phyloP scores from a whole-genome alignment of 2,329 filamentous ascomycete species.

The Clonostachys chloroleuca region DNA sequence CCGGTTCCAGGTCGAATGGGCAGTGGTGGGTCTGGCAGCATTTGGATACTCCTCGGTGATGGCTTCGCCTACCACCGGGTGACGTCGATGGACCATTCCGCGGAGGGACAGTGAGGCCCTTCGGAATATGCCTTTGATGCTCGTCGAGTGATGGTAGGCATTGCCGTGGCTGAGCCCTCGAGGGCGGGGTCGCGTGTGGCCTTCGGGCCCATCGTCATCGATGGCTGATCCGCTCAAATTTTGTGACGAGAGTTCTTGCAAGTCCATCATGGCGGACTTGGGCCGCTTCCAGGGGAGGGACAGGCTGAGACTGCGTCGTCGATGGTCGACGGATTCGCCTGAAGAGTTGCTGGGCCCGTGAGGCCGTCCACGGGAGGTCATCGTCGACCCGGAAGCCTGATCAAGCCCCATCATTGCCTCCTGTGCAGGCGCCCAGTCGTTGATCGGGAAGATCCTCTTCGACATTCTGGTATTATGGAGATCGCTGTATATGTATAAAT shows the following conservation, averaged over 20 bases:
- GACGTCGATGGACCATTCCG: constrained; percentile 44
- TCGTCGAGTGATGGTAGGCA: constrained; percentile 15
- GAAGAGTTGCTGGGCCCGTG: too few species aligned
- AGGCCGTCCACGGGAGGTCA: too few species aligned
- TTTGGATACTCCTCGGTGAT: constrained; percentile 15
- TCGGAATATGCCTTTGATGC: constrained; percentile 47
- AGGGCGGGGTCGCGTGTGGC: constrained; percentile 9
- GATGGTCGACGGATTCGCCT: not conserved
- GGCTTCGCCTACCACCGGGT: constrained; percentile 28
- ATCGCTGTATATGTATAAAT: too few species aligned
- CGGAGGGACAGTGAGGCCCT: constrained; percentile 51
- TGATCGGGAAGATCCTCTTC: too few species aligned
- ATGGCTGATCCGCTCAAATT: constrained; percentile 15
- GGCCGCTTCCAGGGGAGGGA: constrained; percentile 44
- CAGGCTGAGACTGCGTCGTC: constrained; percentile 39
- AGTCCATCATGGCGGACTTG: constrained; percentile 30
- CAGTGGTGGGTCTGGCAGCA: constrained; percentile 33
- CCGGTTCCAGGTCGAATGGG: constrained; percentile 37
- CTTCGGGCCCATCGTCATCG: constrained; percentile 19
- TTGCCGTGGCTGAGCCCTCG: constrained; percentile 14
- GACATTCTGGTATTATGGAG: too few species aligned
- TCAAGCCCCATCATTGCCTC: too few species aligned
- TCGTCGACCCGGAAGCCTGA: too few species aligned
- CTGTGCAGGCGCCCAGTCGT: too few species aligned
- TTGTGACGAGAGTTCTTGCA: too few species aligned